Percentiles rank a stretch among this genome's conserved stretches.
phyloP scores from a whole-genome alignment of 106 monocot genomes.

The Platanthera guangdongensis region DNA sequence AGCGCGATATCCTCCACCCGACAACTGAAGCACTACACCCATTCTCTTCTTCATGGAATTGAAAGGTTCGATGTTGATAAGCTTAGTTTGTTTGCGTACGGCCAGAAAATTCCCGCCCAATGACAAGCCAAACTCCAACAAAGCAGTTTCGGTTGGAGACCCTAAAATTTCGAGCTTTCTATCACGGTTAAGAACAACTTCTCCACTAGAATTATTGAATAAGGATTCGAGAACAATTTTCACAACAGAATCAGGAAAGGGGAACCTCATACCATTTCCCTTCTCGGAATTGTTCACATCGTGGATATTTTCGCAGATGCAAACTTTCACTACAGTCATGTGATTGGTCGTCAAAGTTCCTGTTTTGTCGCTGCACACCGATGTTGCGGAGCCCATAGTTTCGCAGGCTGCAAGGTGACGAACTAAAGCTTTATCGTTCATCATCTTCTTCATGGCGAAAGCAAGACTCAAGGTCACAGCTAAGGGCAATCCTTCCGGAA shows the following conservation, averaged over 20 bases:
- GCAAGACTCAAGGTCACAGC: conserved; percentile 25
- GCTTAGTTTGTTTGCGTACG: conserved; percentile 3
- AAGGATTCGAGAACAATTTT: conserved; percentile 15
- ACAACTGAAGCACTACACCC: conserved; percentile 12
- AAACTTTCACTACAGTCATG: conserved; percentile 23
- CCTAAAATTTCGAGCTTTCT: conserved; percentile 17
- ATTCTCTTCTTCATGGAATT: conserved; percentile 23
- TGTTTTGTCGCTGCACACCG: conserved; percentile 22
- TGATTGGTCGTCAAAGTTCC: conserved; percentile 22
- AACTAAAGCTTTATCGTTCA: conserved; percentile 20
- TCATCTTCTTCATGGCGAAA: conserved; percentile 28
- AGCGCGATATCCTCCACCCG: conserved; percentile 17
- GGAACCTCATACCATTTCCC: background rate
- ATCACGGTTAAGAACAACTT: conserved; percentile 14
- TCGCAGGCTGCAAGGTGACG: conserved; percentile 23
- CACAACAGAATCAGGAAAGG: conserved; percentile 4
- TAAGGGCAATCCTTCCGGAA: conserved; percentile 24
- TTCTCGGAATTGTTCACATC: conserved; percentile 9
- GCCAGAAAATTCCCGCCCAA: conserved; percentile 15
- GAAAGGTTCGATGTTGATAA: conserved; percentile 19
- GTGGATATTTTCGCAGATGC: conserved; percentile 11
- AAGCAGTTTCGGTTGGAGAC: conserved; percentile 20
- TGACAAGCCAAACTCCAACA: conserved; percentile 21
- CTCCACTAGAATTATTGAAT: conserved; percentile 17
- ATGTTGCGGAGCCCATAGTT: conserved; percentile 24